Percentiles rank a stretch among this genome's conserved stretches.
Conservation (phyloP, 116 monocot genomes). For the Dioscorea cayenensis region DNA sequence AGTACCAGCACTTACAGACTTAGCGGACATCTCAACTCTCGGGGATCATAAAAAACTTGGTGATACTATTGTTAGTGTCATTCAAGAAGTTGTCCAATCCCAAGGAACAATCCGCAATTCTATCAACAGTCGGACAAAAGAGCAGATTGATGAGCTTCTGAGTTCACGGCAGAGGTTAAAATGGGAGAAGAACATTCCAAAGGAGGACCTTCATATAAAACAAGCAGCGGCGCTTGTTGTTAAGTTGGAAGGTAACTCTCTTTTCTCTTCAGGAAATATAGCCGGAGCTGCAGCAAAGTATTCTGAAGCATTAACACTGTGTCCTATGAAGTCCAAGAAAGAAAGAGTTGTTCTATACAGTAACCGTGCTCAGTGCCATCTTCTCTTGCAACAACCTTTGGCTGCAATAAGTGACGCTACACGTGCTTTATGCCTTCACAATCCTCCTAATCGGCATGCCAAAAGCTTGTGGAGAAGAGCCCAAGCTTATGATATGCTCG, state of each 20-base stretch:
- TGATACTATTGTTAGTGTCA: conserved; percentile 52
- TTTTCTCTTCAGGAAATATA: conserved; percentile 87
- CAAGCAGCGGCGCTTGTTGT: conserved; percentile 86
- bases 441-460: conserved; percentile 75
- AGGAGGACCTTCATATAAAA: conserved; percentile 89
- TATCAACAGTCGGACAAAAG: conserved; percentile 36
- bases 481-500: conserved; percentile 94
- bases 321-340: conserved; percentile 86
- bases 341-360: conserved; percentile 93
- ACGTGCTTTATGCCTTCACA: conserved; percentile 85
- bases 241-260: conserved; percentile 94
- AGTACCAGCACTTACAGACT: conserved; percentile 62
- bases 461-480: conserved; percentile 98
- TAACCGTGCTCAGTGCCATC: conserved; percentile 94
- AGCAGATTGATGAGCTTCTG: conserved; percentile 55
- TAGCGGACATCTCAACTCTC: conserved; percentile 63
- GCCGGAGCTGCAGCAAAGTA: conserved; percentile 81
- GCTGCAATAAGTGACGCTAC: conserved; percentile 93
- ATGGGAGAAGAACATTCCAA: conserved; percentile 76
- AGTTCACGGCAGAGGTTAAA: conserved; percentile 57
- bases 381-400: conserved; percentile 87
- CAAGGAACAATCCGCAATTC: conserved; percentile 22
- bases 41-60: conserved; percentile 87
- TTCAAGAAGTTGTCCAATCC: conserved; percentile 52
- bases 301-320: conserved; percentile 82